These are phyloP conservation scores for Penicillium canescens DNA, from an alignment of 495 filamentous ascomycete species.

Conservation along the genomic window DNA sequence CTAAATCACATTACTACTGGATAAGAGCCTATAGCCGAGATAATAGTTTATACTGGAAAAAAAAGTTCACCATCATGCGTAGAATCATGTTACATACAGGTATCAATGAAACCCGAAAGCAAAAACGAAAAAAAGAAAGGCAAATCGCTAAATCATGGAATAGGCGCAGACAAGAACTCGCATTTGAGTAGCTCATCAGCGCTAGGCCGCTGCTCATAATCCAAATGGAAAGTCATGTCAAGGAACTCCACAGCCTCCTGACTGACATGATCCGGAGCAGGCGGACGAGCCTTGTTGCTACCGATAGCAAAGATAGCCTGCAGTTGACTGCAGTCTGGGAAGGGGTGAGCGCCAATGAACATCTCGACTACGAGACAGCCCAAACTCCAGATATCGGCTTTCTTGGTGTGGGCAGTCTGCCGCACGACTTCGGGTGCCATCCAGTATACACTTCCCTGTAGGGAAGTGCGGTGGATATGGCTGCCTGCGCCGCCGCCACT, in stretches of 20 bases:
- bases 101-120: neutral
- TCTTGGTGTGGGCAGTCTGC: conserved; percentile 95
- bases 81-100: conserved; percentile 18
- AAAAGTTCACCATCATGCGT: conserved; percentile 11
- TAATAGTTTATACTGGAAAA: neutral
- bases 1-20: conserved; percentile 1
- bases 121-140: neutral
- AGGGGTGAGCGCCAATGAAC: conserved; percentile 96
- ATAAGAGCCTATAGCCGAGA: conserved; percentile 1
- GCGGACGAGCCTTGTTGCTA: conserved; percentile 79
- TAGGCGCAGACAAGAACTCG: conserved; percentile 71
- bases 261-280: conserved; percentile 84
- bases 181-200: conserved; percentile 86
- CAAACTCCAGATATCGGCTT: conserved; percentile 99
- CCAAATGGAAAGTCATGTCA: conserved; percentile 87
- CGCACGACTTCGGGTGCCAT: conserved; percentile 99
- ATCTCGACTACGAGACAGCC: conserved; percentile 98
- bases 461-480: conserved; percentile 81
- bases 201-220: conserved; percentile 86
- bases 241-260: conserved; percentile 85
- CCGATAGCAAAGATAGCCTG: conserved; percentile 99
- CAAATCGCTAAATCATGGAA: conserved; percentile 35
- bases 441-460: conserved; percentile 99
- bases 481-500: conserved; percentile 45
- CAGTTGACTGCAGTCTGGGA: conserved; percentile 94